Evolutionary conservation across 352 stramenopile genomes (phyloP).

Genomic region (Plasmopara halstedii): DNA sequence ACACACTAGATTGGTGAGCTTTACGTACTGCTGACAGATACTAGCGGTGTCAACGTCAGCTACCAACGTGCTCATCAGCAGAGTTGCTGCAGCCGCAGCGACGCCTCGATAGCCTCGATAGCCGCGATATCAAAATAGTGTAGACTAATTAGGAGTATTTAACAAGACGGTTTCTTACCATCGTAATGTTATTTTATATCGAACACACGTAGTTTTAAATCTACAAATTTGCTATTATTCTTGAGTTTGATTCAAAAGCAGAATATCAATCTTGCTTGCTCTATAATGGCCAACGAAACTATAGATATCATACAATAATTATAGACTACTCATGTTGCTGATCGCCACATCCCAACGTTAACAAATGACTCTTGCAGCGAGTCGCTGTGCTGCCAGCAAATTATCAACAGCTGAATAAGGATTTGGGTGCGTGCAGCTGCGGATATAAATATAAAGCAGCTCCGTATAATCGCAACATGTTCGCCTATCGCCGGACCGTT

Average conservation of each 20-base stretch:
- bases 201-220: no score
- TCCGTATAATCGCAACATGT: neutral
- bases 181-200: neutral
- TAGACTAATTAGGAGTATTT: neutral
- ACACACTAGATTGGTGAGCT: neutral
- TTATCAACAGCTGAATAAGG: neutral
- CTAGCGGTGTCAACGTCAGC: neutral
- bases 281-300: no score
- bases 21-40: neutral
- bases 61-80: neutral
- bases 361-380: no score
- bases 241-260: no score
- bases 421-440: neutral
- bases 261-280: no score
- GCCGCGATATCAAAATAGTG: neutral
- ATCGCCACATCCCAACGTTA: neutral
- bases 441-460: neutral
- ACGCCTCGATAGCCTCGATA: neutral
- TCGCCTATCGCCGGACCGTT: neutral
- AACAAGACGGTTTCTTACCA: neutral
- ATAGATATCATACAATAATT: no score
- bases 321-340: neutral
- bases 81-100: neutral
- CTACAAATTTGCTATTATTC: no score
- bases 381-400: no score